Evolutionary conservation across 306 rosid species (phyloP).

Genomic region (Astragalus glycyphyllos): DNA sequence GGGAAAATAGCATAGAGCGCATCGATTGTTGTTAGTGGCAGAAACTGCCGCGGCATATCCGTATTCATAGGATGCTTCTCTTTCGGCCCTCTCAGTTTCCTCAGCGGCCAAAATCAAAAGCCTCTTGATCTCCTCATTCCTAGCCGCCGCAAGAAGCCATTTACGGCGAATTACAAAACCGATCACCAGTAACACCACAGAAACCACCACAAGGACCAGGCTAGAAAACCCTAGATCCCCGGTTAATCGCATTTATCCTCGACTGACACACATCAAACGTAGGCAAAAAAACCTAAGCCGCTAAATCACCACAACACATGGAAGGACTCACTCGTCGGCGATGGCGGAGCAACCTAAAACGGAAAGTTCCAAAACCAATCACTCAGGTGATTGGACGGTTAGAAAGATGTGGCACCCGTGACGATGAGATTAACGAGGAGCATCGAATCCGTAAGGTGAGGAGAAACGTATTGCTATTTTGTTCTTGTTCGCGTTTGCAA

Average conservation of each 20-base stretch:
- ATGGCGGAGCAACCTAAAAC: background rate
- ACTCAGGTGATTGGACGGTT: slow-evolving; percentile 31
- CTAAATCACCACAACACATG: slow-evolving; percentile 60
- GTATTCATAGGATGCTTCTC: slow-evolving; percentile 59
- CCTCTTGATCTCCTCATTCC: slow-evolving; percentile 80
- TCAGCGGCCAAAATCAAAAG: slow-evolving; percentile 74
- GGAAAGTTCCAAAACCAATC: background rate
- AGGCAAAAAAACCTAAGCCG: slow-evolving; percentile 42
- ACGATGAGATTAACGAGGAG: slow-evolving; percentile 20
- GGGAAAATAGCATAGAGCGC: slow-evolving; percentile 77
- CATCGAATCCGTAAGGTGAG: background rate
- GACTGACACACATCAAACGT: slow-evolving; percentile 62
- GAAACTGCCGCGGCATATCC: slow-evolving; percentile 27
- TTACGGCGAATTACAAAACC: slow-evolving; percentile 60
- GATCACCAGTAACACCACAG: slow-evolving; percentile 57
- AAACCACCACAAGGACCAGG: slow-evolving; percentile 64
- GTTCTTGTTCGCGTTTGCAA: slow-evolving; percentile 6
- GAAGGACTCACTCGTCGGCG: slow-evolving; percentile 34
- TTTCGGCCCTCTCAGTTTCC: slow-evolving; percentile 81
- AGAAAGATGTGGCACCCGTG: slow-evolving; percentile 24
- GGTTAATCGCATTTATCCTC: slow-evolving; percentile 77
- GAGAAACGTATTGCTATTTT: background rate
- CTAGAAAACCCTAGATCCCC: slow-evolving; percentile 86
- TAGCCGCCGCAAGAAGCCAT: slow-evolving; percentile 70
- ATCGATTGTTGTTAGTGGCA: slow-evolving; percentile 46